These are phyloP conservation scores for Dimargaris cristalligena DNA, from an alignment of 192 early-diverging fungal species.

Conservation along the genomic window DNA sequence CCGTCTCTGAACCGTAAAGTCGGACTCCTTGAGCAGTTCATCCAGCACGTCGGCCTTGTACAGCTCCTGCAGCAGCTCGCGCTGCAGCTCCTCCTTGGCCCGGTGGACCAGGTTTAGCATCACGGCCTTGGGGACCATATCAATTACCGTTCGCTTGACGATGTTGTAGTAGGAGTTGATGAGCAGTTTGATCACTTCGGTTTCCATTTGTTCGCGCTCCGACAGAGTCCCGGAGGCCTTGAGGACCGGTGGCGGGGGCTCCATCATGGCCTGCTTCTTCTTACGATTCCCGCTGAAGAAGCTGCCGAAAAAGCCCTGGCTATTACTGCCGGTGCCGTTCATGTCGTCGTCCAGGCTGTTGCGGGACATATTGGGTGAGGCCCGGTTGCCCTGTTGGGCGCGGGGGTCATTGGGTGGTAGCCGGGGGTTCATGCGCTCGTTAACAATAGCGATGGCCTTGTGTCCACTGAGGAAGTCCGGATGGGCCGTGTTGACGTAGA, in stretches of 20 bases:
- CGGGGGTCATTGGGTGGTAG: constrained; percentile 29
- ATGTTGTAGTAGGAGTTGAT: constrained; percentile 97
- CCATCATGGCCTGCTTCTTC: constrained; percentile 52
- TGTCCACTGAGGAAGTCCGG: constrained; percentile 98
- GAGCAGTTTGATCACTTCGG: constrained; percentile 93
- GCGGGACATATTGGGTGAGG: neutral
- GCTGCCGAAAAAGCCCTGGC: constrained; percentile 88
- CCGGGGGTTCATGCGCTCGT: constrained; percentile 60
- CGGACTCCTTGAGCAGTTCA: constrained; percentile 91
- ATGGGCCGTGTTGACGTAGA: constrained; percentile 98
- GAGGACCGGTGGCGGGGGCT: constrained; percentile 46
- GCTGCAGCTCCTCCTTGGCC: constrained; percentile 87
- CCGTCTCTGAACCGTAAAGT: constrained; percentile 74
- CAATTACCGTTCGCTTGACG: constrained; percentile 92
- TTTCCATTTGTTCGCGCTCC: constrained; percentile 95
- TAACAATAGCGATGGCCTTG: constrained; percentile 82
- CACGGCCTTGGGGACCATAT: constrained; percentile 95
- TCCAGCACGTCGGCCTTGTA: constrained; percentile 92
- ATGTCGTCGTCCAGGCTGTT: constrained; percentile 40
- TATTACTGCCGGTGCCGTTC: constrained; percentile 33
- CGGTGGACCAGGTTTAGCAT: constrained; percentile 91
- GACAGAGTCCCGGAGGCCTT: constrained; percentile 91
- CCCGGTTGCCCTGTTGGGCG: constrained; percentile 12
- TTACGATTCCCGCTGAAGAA: constrained; percentile 86
- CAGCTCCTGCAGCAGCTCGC: constrained; percentile 84